phyloP scores from a whole-genome alignment of 495 filamentous ascomycete species.

The Aspergillus haitiensis region DNA sequence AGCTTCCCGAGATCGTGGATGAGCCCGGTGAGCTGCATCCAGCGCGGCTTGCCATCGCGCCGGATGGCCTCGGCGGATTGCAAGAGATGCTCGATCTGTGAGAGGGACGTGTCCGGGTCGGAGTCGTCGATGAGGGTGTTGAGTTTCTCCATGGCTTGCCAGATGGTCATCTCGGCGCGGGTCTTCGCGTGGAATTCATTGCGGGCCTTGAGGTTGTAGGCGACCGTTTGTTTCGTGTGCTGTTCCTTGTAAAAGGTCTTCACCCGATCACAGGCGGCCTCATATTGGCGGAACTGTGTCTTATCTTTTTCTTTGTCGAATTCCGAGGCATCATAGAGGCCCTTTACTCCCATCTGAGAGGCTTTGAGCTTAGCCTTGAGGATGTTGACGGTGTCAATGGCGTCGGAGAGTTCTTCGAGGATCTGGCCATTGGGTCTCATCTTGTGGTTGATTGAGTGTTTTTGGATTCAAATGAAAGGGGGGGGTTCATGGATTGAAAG shows the following conservation, averaged over 20 bases:
- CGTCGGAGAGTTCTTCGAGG: constrained; percentile 79
- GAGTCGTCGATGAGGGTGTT: constrained; percentile 86
- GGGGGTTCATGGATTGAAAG: constrained; percentile 2
- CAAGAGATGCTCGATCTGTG: constrained; percentile 83
- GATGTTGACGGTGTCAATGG: constrained; percentile 78
- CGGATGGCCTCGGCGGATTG: constrained; percentile 86
- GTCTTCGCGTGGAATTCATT: constrained; percentile 65
- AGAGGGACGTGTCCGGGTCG: constrained; percentile 82
- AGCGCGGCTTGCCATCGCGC: constrained; percentile 83
- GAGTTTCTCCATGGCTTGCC: constrained; percentile 87
- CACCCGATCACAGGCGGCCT: constrained; percentile 73
- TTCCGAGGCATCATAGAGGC: constrained; percentile 60
- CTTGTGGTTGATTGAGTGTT: constrained; percentile 31
- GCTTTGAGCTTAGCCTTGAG: constrained; percentile 48
- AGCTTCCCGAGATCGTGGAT: constrained; percentile 90
- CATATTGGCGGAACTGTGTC: constrained; percentile 75
- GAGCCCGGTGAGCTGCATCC: constrained; percentile 89
- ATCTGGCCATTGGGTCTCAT: constrained; percentile 60
- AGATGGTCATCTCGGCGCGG: constrained; percentile 75
- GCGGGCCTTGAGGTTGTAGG: constrained; percentile 77
- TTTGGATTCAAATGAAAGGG: constrained; percentile 35
- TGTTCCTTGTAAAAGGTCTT: constrained; percentile 83
- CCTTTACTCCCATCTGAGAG: constrained; percentile 39
- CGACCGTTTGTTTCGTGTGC: constrained; percentile 80
- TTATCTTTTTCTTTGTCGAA: constrained; percentile 83